Conservation (phyloP, 257 asterid species). For the Pogostemon cablin region DNA sequence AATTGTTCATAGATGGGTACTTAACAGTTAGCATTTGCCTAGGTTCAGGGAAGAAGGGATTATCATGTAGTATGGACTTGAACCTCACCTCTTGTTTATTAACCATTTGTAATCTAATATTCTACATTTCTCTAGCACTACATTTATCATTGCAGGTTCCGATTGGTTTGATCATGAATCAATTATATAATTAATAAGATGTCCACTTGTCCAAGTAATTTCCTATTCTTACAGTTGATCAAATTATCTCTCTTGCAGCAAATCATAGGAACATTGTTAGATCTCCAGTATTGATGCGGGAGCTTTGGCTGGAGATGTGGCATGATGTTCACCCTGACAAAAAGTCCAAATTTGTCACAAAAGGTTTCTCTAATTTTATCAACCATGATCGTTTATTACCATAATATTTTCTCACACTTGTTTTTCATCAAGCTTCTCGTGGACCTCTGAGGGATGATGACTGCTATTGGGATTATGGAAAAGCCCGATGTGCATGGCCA, state of each 20-base stretch:
- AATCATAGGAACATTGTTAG: slow-evolving; percentile 96
- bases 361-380: slow-evolving; percentile 50
- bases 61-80: not conserved
- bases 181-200: not conserved
- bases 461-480: slow-evolving; percentile 99
- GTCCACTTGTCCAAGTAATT: slow-evolving; percentile 8
- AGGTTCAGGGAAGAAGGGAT: not conserved
- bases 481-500: slow-evolving; percentile 97
- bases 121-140: not conserved
- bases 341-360: slow-evolving; percentile 76
- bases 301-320: slow-evolving; percentile 99
- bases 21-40: slow-evolving; percentile 2
- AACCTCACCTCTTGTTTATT: not conserved
- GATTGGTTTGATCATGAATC: slow-evolving; percentile 2
- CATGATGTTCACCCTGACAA: slow-evolving; percentile 94
- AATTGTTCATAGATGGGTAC: not conserved
- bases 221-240: slow-evolving; percentile 24
- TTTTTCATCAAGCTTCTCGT: slow-evolving; percentile 60
- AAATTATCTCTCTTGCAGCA: slow-evolving; percentile 57
- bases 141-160: not conserved
- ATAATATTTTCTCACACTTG: slow-evolving; percentile 17
- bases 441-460: slow-evolving; percentile 98
- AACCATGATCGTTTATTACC: not conserved
- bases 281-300: slow-evolving; percentile 89
- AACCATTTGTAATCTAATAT: not conserved